Base-by-base conservation (phyloP, 768 basidiomycete genomes). In the Boletus patriciae region DNA sequence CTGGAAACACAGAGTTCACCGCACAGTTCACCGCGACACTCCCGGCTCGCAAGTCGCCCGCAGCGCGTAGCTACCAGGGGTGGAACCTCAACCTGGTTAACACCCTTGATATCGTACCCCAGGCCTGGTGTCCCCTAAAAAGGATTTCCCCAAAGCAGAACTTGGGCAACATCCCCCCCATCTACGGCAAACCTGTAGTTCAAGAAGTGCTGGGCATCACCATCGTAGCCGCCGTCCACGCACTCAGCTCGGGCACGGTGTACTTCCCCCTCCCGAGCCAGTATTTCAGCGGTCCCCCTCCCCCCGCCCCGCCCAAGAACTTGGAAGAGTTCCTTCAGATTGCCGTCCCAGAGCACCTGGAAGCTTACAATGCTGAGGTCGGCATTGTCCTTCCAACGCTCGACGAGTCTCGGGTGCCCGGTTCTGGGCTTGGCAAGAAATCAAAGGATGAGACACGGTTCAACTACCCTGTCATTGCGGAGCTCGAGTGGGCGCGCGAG, bases 41-140 rank as follows among this genome's bases (percentile, higher is more conserved):
- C 43, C 60, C 57, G 1, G 0, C 27, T 23, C 45, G 37, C 25
- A 52, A 38, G 25, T 6, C 13, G 15, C 13, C 4, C 6, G 12
- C 9, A 2, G 31, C 38, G 4, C 3, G 10, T 0, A 36, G 43
- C 7, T 60, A 66, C 38, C 21, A 62, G 10, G 54, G 50, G 2
- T 65, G 64, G 64, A 65, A 65, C 43, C 45, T 29, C 7, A 65
- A 65, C 44, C 52, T 65, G 19, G 55, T 65, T 40, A 66, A 65
- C 43, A 46, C 44, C 15, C 47, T 52, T 8, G 58, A 65, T 2
- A 44, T 59, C 21, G 61, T 57, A 3, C 61, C 64, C 1, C 57
- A 66, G 21, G 53, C 51, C 10, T 62, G 64, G 64, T 45, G 46
- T 3, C 11, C 25, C 16, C 7, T 29, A 11, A 6, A 8, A 6